Base-by-base conservation (phyloP, 768 basidiomycete species). In the Phaeotremella skinneri region DNA sequence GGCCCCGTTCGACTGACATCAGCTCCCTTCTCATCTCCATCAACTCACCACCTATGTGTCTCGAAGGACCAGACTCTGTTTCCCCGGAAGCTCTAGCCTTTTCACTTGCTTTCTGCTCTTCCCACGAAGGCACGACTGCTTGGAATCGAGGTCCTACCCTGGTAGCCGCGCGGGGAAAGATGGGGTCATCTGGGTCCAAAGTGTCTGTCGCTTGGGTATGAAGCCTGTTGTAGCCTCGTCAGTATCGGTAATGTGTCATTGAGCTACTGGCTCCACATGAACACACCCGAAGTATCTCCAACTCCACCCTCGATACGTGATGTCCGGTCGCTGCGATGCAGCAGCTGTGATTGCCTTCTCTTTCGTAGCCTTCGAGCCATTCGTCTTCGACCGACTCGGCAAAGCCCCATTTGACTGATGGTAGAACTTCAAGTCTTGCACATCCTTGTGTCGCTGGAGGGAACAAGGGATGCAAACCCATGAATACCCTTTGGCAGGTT, bases 401-500 rank as follows among this genome's bases (percentile, higher is more conserved):
- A 65, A 50, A n/a, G 45, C 76, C 7, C 66, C 70, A 39, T 67
- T 67, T 1, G 57, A 55, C 2, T 55, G 31, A 21, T 63, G 43
- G 29, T 63, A 58, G 49, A 63, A 76, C 52, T 66, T 67, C 41
- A 65, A 60, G 3, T 60, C 62, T 56, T 76, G 70, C 7, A 76
- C 66, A 41, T 78, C 76, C 41, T 76, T 71, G 67, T 91, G 91
- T 71, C 93, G 88, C 64, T 84, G 83, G 53, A 85, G 84, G 11
- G 91, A 88, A 76, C 93, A 98, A 1, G 91, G 90, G 0, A 90
- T 89, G 69, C 94, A 98, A 9, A 91, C 91, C 94, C 94, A 98
- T 21, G 90, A 91, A 78, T 97, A 98, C 45, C 94, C 94, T 62
- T 91, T 85, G 23, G 91, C 90, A 14, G 94, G 94, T 76, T 97